Evolutionary conservation across 192 early-diverging fungal species (phyloP).

Genomic region (Linnemannia elongata): DNA sequence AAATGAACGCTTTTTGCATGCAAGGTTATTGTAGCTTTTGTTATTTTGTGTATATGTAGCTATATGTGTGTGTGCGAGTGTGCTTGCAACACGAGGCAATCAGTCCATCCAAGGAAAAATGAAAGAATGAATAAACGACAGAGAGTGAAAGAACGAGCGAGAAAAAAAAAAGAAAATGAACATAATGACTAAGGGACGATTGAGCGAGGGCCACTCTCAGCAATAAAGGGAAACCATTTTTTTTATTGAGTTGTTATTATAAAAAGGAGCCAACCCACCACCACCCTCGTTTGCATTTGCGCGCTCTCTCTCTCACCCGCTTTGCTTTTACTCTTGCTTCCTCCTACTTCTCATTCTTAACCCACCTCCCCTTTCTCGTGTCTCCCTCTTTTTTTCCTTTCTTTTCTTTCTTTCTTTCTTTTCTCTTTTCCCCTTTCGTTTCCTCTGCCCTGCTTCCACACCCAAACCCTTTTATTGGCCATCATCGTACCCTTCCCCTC

Average conservation of each 20-base stretch:
- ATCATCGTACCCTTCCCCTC: background rate
- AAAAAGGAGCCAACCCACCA: background rate
- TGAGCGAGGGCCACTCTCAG: background rate
- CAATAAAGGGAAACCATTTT: background rate
- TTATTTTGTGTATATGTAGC: background rate
- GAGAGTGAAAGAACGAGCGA: no score
- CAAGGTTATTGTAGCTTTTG: background rate
- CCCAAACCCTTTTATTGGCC: background rate
- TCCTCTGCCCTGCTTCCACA: background rate
- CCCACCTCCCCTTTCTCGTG: background rate
- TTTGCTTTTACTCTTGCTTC: background rate
- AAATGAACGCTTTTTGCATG: constrained; percentile 8
- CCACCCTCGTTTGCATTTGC: background rate
- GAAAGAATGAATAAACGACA: background rate
- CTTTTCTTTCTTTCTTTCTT: background rate
- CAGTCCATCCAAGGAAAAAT: background rate
- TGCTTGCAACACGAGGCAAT: background rate
- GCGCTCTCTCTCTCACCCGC: background rate
- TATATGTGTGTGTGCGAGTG: background rate
- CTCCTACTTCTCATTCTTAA: background rate
- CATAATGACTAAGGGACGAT: background rate
- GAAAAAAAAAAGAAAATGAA: no score
- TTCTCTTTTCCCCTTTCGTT: background rate
- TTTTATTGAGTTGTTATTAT: background rate
- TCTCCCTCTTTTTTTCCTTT: background rate